A percentile compares a stretch with the other conserved stretches of the same genome.
Conservation (phyloP, 129 eudicot species). For the Centella asiatica region DNA sequence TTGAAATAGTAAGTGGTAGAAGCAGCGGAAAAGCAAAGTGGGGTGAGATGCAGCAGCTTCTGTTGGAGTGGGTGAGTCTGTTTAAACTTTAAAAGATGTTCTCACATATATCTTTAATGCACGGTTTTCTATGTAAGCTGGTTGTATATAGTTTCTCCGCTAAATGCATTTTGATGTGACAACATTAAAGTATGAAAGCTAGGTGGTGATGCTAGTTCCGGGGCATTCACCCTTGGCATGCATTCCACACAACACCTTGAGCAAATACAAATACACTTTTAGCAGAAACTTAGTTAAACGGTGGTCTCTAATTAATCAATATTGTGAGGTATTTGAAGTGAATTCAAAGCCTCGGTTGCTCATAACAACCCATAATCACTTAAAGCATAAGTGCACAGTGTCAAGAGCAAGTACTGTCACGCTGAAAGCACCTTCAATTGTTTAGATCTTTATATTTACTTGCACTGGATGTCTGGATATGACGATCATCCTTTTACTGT, state of each 20-base stretch:
- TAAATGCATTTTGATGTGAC: too few relatives aligned
- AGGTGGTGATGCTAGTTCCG: too few relatives aligned
- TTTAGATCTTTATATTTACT: neutral
- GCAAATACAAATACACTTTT: neutral
- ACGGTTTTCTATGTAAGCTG: too few relatives aligned
- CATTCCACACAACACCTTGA: neutral
- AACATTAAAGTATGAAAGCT: too few relatives aligned
- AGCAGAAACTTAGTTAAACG: neutral
- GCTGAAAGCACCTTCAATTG: neutral
- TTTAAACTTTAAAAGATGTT: neutral
- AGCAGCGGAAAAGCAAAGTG: constrained; percentile 47
- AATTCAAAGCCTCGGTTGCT: too few relatives aligned
- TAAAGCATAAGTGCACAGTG: neutral
- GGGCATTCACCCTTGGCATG: too few relatives aligned
- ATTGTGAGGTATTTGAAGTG: too few relatives aligned
- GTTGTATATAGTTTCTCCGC: too few relatives aligned
- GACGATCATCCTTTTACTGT: neutral
- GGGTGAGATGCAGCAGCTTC: constrained; percentile 47
- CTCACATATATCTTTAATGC: too few relatives aligned
- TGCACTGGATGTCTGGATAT: neutral
- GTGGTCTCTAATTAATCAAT: neutral
- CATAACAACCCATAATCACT: too few relatives aligned
- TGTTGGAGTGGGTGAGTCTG: constrained; percentile 73
- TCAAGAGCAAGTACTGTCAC: neutral
- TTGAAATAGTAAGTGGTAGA: constrained; percentile 69